Evolutionary conservation across 1,284 basidiomycete species (phyloP).

Genomic region (Trametes pubescens): DNA sequence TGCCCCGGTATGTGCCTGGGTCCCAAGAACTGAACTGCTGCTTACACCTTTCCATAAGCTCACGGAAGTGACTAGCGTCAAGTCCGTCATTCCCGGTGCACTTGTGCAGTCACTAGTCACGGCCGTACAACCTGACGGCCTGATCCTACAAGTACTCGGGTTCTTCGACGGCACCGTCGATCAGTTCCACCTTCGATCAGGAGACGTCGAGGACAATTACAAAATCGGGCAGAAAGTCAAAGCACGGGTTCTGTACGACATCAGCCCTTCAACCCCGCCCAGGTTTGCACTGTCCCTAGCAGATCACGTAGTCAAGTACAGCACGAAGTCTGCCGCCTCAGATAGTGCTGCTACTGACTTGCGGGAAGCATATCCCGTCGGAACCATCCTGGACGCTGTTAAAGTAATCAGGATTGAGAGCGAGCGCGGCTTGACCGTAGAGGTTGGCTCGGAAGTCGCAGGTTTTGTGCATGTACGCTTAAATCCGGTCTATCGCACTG

Average conservation of each 20-base stretch:
- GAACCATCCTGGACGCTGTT: conserved; percentile 74
- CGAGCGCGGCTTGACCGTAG: conserved; percentile 84
- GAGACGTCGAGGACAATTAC: conserved; percentile 60
- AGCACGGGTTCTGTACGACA: conserved; percentile 88
- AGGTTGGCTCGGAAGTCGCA: conserved; percentile 68
- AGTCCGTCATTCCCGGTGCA: conserved; percentile 87
- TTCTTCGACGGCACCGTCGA: conserved; percentile 96
- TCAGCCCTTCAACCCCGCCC: conserved; percentile 73
- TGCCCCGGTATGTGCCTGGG: conserved; percentile 54
- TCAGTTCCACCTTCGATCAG: conserved; percentile 74
- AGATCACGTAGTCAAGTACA: conserved; percentile 75
- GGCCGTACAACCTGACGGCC: conserved; percentile 77
- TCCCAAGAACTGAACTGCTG: background rate
- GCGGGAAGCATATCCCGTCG: conserved; percentile 71
- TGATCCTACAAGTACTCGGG: conserved; percentile 92
- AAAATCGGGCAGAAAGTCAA: conserved; percentile 91
- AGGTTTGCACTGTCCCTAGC: conserved; percentile 84
- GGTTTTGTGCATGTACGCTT: conserved; percentile 88
- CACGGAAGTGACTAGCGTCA: conserved; percentile 80
- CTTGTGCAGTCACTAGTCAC: conserved; percentile 91
- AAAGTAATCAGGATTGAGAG: conserved; percentile 79
- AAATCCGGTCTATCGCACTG: background rate
- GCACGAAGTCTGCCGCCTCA: conserved; percentile 45
- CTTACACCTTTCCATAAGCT: conserved; percentile 49
- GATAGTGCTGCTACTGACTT: conserved; percentile 46